Evolutionary conservation across 768 basidiomycete species (phyloP), one percentile per base, ranked within the genome.

Genomic region (Cubamyces sp.): DNA sequence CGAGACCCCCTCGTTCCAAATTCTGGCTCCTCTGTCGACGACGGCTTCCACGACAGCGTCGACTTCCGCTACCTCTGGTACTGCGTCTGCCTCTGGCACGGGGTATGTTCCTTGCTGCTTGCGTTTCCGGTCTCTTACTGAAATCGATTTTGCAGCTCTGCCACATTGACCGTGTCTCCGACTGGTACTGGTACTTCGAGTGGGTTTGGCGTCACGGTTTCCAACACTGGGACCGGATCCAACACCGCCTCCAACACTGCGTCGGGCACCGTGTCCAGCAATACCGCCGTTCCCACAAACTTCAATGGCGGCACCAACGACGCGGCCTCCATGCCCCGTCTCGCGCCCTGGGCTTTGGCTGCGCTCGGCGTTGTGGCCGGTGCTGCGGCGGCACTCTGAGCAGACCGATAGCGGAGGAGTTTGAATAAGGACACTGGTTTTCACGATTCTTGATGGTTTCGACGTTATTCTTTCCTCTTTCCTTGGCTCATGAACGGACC

Each of bases 341-440:
- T 73, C 26, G 76, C 74, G 7, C 67, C 69, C 3, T 66, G 67
- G 68, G 55, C 67, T 2, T 76, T 72, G 15, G 69, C 77, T 7
- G 66, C 80, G 21, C 68, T 83, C 39, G 82, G 83, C 19, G 80
- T 76, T 0, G 68, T 81, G 41, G 84, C 80, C 41, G 86, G 85
- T 23, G 82, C 71, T 15, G 67, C 79, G 61, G 74, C 81, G 47
- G 74, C 72, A 0, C 76, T 85, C 67, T 86, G 74, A 76, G 39
- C 52, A n/a, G 14, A 16, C 25, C 15, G 3, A 40, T 34, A 23
- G 30, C 18, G 52, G 23, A 11, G 48, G 14, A 43, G 47, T 21
- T 39, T 41, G 34, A 39, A 19, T 30, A 7, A 21, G 23, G 19
- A 40, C 52, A 34, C 34, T 11, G 26, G 41, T 43, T 51, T 52